These are phyloP conservation scores for Verticillium alfalfae DNA, from an alignment of 2,329 filamentous ascomycete species.

Conservation along the genomic window DNA sequence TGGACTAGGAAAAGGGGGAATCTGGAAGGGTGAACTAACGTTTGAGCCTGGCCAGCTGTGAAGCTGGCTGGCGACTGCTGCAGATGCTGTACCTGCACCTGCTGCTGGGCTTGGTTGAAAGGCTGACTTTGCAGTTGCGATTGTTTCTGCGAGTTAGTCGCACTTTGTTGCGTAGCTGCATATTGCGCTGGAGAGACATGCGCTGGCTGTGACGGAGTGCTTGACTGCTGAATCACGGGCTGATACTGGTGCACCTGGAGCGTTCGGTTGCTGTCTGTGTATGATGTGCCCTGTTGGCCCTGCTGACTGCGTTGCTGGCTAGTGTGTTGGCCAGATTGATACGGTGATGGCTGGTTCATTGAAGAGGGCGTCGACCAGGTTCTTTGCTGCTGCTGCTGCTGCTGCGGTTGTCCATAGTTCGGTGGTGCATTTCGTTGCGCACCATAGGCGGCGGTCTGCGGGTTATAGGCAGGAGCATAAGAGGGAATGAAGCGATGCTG, in stretches of 20 bases:
- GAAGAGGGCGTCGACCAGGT: background rate
- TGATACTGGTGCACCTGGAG: background rate
- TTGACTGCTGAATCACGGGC: background rate
- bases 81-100: background rate
- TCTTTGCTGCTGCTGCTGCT: background rate
- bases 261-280: background rate
- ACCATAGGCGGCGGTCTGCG: constrained; percentile 2
- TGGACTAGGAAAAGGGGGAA: background rate
- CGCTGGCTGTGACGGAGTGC: background rate
- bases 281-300: background rate
- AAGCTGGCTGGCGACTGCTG: background rate
- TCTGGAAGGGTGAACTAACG: background rate
- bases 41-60: background rate
- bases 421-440: background rate
- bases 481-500: background rate
- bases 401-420: background rate
- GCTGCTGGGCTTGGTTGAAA: background rate
- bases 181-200: background rate
- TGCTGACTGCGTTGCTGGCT: background rate
- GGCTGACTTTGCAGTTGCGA: background rate
- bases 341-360: background rate
- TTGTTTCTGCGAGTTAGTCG: background rate
- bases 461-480: constrained; percentile 1
- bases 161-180: background rate
- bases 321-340: background rate